Conservation (phyloP, 352 stramenopile species). For the Globisporangium cederbergense region DNA sequence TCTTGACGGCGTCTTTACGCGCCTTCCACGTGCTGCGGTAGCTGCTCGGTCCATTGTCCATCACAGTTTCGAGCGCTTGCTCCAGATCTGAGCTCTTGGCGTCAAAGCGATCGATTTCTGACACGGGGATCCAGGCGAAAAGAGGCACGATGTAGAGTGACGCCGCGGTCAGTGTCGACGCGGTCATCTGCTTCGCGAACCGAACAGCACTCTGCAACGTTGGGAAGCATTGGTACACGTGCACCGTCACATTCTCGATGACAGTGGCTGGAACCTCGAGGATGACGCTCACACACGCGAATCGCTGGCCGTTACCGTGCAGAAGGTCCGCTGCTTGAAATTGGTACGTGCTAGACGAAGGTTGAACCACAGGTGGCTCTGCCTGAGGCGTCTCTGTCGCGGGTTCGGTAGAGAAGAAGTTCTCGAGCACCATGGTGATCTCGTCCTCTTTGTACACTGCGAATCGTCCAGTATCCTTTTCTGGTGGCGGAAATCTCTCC, state of each 20-base stretch:
- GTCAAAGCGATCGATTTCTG: slow-evolving; percentile 72
- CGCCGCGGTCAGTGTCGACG: slow-evolving; percentile 38
- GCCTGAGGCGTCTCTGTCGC: not conserved
- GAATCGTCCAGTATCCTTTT: slow-evolving; percentile 51
- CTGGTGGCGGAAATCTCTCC: slow-evolving; percentile 29
- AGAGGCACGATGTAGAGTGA: slow-evolving; percentile 67
- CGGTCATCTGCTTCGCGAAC: slow-evolving; percentile 57
- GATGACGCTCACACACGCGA: slow-evolving; percentile 60
- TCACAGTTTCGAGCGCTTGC: slow-evolving; percentile 54
- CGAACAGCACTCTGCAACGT: slow-evolving; percentile 74
- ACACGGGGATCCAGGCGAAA: slow-evolving; percentile 72
- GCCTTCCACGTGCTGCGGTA: slow-evolving; percentile 62
- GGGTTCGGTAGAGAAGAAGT: slow-evolving; percentile 41
- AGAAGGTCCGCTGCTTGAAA: slow-evolving; percentile 46
- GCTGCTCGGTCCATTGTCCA: slow-evolving; percentile 22
- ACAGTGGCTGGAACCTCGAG: slow-evolving; percentile 21
- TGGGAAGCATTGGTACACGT: slow-evolving; percentile 82
- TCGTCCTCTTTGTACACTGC: slow-evolving; percentile 82
- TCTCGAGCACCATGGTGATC: slow-evolving; percentile 76
- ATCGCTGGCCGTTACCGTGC: slow-evolving; percentile 65
- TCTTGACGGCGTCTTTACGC: slow-evolving; percentile 64
- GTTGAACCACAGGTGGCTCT: not conserved
- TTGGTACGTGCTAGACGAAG: slow-evolving; percentile 22
- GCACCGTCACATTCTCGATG: slow-evolving; percentile 54
- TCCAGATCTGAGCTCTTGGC: slow-evolving; percentile 55